Evolutionary conservation across 2,329 filamentous ascomycete species (phyloP), one percentile per base, ranked within the genome.

Genomic region (Pseudogymnoascus sp.): DNA sequence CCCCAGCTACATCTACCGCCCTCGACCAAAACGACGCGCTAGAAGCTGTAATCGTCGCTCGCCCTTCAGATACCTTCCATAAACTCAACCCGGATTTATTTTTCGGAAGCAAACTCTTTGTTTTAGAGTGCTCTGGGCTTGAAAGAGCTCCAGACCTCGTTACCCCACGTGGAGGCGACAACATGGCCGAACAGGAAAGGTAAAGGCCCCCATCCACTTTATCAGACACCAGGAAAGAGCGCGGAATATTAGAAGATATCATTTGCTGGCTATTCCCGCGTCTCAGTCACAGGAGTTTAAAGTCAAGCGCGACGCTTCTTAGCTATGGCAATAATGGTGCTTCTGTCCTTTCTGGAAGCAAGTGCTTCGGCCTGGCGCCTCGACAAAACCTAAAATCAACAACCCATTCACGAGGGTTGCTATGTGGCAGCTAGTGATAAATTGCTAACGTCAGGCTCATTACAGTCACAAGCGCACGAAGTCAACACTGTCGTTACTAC

Each of bases 401-500:
- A 56, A 22, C 50, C 50, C n/a, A 19, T 11, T n/a, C 6, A 14
- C 50, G 16, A 16, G 50, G 28, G 10, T 11, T 33, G 16, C 6
- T 33, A 56, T 56, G 50, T 11, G 50, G 6, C 50, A 56, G n/a
- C 4, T 22, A 35, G 11, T 56, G 50, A 56, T 19, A 56, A 12
- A 56, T 12, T 14, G 50, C 50, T 56, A 56, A 56, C 28, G 16
- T 22, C n/a, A 56, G 35, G 31, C 41, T 12, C 59, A 66, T 56
- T 61, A 61, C 65, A 73, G 70, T 63, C 72, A 74, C 65, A 84
- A 82, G 74, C 81, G 82, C 66, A 81, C 78, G 64, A 83, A 81
- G 70, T 75, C 84, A 65, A 80, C 82, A 56, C 78, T 82, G 65
- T 80, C 82, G 35, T 73, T 85, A 22, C 75, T 85, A 59, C 78